Percentiles rank a stretch among this genome's conserved stretches.
Evolutionary conservation across 257 asterid species (phyloP).

Genomic region (Gentiana straminea): DNA sequence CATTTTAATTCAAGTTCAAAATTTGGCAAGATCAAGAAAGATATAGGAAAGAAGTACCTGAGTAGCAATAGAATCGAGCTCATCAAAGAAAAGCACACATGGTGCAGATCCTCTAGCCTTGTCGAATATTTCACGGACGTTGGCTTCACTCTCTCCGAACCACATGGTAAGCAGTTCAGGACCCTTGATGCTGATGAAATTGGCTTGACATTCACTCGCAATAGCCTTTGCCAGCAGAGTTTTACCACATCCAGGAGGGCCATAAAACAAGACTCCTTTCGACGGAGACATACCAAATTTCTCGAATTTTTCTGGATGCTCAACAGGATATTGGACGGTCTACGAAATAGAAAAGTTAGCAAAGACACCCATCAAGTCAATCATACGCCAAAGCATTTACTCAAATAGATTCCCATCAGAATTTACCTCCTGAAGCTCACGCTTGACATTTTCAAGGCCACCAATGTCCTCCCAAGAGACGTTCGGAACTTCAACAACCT

Average conservation of each 20-base stretch:
- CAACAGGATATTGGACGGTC: conserved; percentile 68
- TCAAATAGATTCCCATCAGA: neutral
- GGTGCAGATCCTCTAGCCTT: conserved; percentile 59
- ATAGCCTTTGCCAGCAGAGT: conserved; percentile 61
- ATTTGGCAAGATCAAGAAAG: neutral
- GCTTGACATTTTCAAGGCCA: conserved; percentile 29
- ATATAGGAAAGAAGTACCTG: conserved; percentile 17
- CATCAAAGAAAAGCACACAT: conserved; percentile 55
- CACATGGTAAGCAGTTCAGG: conserved; percentile 67
- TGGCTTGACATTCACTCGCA: conserved; percentile 63
- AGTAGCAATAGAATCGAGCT: conserved; percentile 51
- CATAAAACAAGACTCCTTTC: conserved; percentile 59
- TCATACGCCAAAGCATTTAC: neutral
- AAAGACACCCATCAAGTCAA: neutral
- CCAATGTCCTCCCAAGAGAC: conserved; percentile 31
- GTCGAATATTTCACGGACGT: conserved; percentile 60
- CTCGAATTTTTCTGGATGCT: conserved; percentile 59
- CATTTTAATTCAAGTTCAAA: neutral
- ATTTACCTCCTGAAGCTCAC: conserved; percentile 31
- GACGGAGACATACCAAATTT: conserved; percentile 67
- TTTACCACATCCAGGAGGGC: conserved; percentile 72
- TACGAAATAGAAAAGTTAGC: conserved; percentile 11
- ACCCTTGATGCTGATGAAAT: conserved; percentile 52
- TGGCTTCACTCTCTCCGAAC: conserved; percentile 71
- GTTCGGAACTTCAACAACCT: conserved; percentile 35